phyloP scores from a whole-genome alignment of 148 eudicot genomes.

The Vaccinium darrowii region DNA sequence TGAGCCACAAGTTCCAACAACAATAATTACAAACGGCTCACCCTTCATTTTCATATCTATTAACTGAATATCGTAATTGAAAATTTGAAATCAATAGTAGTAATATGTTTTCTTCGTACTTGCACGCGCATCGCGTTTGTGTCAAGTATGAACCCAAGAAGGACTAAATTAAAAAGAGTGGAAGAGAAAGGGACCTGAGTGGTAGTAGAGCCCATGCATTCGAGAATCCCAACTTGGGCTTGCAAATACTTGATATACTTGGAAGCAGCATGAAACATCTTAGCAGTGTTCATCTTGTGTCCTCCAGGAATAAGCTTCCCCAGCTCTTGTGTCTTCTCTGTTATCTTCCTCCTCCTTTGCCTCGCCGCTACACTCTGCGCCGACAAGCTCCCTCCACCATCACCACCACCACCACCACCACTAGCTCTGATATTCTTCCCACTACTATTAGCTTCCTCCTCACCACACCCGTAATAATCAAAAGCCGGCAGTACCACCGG shows the following conservation, averaged over 20 bases:
- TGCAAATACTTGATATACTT: neutral
- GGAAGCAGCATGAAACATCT: slow-evolving; percentile 68
- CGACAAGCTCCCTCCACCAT: slow-evolving; percentile 23
- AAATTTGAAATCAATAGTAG: too few species aligned
- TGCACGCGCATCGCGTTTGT: too few species aligned
- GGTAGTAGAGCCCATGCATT: too few species aligned
- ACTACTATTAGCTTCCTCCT: neutral
- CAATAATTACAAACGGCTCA: too few species aligned
- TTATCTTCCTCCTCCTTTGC: slow-evolving; percentile 74
- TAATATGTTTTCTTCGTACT: too few species aligned
- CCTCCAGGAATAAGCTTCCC: slow-evolving; percentile 79
- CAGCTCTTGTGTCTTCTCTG: slow-evolving; percentile 68
- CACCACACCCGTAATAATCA: neutral
- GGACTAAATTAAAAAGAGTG: too few species aligned
- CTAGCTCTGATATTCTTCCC: slow-evolving; percentile 1
- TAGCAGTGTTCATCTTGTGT: slow-evolving; percentile 76
- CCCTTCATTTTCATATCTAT: too few species aligned
- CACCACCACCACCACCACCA: neutral
- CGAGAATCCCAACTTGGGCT: too few species aligned
- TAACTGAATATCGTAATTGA: too few species aligned
- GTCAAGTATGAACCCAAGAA: too few species aligned
- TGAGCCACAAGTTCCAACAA: too few species aligned
- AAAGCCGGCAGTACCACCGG: neutral
- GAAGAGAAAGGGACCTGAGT: too few species aligned
- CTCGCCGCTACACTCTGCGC: slow-evolving; percentile 74